These are phyloP conservation scores for Globisporangium apiculatum DNA, from an alignment of 352 stramenopile species.

Conservation along the genomic window DNA sequence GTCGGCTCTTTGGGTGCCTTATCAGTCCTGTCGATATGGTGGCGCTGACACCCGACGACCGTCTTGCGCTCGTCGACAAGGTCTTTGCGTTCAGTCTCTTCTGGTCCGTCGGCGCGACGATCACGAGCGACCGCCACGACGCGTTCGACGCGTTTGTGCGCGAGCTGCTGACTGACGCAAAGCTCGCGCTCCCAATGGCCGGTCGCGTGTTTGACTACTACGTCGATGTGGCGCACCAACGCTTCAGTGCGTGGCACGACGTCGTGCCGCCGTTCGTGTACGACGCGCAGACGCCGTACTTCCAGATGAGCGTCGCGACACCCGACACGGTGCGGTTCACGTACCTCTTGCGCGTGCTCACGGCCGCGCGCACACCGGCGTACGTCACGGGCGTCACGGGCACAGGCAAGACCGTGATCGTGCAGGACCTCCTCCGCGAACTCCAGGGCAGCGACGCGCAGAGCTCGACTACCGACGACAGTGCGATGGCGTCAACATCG, in stretches of 20 bases:
- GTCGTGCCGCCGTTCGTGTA: slow-evolving; percentile 69
- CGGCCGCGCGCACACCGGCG: slow-evolving; percentile 57
- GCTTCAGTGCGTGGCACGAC: slow-evolving; percentile 49
- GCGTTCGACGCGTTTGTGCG: slow-evolving; percentile 80
- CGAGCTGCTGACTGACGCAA: slow-evolving; percentile 36
- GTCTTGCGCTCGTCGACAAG: slow-evolving; percentile 56
- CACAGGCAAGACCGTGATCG: slow-evolving; percentile 86
- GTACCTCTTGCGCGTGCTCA: slow-evolving; percentile 46
- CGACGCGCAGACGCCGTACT: slow-evolving; percentile 49
- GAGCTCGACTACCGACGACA: slow-evolving; percentile 14
- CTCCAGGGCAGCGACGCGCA: slow-evolving; percentile 21
- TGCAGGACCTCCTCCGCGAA: slow-evolving; percentile 71
- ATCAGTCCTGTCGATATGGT: slow-evolving; percentile 19
- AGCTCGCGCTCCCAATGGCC: slow-evolving; percentile 44
- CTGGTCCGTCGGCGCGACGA: slow-evolving; percentile 88
- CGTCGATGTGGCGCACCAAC: slow-evolving; percentile 47
- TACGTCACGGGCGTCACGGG: slow-evolving; percentile 88
- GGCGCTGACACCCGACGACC: slow-evolving; percentile 20
- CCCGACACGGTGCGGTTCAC: slow-evolving; percentile 68
- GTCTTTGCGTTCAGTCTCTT: slow-evolving; percentile 88
- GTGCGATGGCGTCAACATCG: slow-evolving; percentile 10
- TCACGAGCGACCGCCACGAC: slow-evolving; percentile 65
- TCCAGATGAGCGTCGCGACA: slow-evolving; percentile 79
- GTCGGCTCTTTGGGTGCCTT: slow-evolving; percentile 79
- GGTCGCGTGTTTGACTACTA: slow-evolving; percentile 86